Conservation (phyloP, 495 filamentous ascomycete genomes). For the Podospora pseudoanserina region DNA sequence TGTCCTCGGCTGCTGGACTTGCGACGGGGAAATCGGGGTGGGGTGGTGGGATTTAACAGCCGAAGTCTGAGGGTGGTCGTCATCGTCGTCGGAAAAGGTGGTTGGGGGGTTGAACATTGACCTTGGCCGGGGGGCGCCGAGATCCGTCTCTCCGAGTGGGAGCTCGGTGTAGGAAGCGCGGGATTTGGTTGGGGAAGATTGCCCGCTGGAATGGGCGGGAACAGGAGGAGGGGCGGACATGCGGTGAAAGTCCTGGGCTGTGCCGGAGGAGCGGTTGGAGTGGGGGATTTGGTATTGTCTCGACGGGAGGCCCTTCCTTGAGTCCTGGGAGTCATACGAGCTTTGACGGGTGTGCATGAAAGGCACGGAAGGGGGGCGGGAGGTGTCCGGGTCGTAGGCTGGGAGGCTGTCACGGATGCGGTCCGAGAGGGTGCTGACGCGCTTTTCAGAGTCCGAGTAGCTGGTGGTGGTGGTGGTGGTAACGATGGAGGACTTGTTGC, state of each 20-base stretch:
- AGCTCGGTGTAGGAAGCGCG: slow-evolving; percentile 40
- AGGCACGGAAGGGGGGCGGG: slow-evolving; percentile 58
- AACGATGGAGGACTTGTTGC: slow-evolving; percentile 67
- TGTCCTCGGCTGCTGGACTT: slow-evolving; percentile 41
- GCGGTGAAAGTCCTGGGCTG: slow-evolving; percentile 40
- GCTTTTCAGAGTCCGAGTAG: slow-evolving; percentile 51
- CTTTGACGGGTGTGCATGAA: slow-evolving; percentile 71
- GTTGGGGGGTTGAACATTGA: slow-evolving; percentile 19
- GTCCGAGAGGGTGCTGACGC: slow-evolving; percentile 41
- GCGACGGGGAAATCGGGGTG: slow-evolving; percentile 23
- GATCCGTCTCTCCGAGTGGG: slow-evolving; percentile 35
- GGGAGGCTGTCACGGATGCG: slow-evolving; percentile 47
- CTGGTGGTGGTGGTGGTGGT: slow-evolving; percentile 49
- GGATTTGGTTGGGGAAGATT: neutral
- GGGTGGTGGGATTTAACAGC: slow-evolving; percentile 25
- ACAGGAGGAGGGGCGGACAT: slow-evolving; percentile 35
- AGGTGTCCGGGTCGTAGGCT: slow-evolving; percentile 49
- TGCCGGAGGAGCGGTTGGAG: slow-evolving; percentile 40
- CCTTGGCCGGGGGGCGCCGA: slow-evolving; percentile 26
- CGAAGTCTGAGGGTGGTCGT: slow-evolving; percentile 14
- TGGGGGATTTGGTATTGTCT: slow-evolving; percentile 48
- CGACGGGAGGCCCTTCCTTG: slow-evolving; percentile 48
- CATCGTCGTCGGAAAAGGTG: neutral
- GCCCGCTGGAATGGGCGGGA: neutral
- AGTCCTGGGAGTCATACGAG: slow-evolving; percentile 45